phyloP scores from a whole-genome alignment of 164 flowering plant species.

The Stephania japonica region DNA sequence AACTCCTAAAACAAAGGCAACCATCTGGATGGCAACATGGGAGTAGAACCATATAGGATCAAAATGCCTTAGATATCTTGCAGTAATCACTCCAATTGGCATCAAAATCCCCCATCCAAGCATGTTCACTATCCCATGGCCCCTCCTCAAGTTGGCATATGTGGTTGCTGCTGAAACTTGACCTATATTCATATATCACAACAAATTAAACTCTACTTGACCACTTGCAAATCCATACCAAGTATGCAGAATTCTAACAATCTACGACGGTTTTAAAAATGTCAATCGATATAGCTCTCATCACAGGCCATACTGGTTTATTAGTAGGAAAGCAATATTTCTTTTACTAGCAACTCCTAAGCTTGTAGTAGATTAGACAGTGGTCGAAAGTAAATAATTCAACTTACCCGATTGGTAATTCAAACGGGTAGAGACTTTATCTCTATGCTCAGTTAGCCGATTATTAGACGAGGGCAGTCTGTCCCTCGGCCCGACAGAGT shows the following conservation, averaged over 20 bases:
- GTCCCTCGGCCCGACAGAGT: slow-evolving; percentile 42
- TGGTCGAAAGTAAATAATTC: too few relatives aligned
- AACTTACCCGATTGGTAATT: slow-evolving; percentile 46
- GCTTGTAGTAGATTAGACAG: too few relatives aligned
- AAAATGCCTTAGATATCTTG: slow-evolving; percentile 43
- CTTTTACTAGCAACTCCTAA: too few relatives aligned
- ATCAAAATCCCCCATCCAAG: slow-evolving; percentile 61
- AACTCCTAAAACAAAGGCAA: slow-evolving; percentile 43
- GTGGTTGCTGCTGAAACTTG: slow-evolving; percentile 4
- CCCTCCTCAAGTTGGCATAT: slow-evolving; percentile 28
- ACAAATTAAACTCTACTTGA: neutral
- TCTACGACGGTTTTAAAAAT: neutral
- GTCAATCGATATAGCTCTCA: too few relatives aligned
- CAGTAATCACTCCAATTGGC: slow-evolving; percentile 47
- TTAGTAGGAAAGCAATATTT: too few relatives aligned
- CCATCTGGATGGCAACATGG: slow-evolving; percentile 37
- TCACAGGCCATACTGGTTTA: too few relatives aligned
- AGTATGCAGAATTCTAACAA: neutral
- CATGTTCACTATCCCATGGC: slow-evolving; percentile 60
- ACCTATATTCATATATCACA: slow-evolving; percentile 9
- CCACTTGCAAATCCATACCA: neutral
- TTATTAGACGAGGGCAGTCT: slow-evolving; percentile 32
- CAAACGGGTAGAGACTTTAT: slow-evolving; percentile 27
- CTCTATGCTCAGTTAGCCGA: slow-evolving; percentile 33
- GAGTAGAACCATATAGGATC: slow-evolving; percentile 71